Conservation (phyloP, 176 grass and related monocot genomes). For the Miscanthus lutarioriparius region DNA sequence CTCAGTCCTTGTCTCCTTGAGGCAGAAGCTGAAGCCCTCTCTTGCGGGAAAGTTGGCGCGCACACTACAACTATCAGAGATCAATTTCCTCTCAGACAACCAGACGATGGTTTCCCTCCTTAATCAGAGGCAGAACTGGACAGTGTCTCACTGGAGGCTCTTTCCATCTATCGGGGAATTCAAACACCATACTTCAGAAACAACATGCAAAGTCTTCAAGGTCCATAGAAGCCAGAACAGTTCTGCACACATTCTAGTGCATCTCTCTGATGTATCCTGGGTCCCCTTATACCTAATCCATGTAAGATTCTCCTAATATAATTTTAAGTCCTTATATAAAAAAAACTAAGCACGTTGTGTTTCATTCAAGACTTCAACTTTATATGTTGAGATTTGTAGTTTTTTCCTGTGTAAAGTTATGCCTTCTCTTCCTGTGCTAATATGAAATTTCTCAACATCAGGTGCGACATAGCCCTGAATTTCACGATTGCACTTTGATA, state of each 20-base stretch:
- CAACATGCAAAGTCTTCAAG: neutral
- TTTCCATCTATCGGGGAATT: neutral
- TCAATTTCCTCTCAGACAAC: neutral
- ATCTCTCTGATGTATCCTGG: neutral
- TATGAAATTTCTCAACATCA: slow-evolving; percentile 28
- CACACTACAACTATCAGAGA: neutral
- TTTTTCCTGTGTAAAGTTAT: neutral
- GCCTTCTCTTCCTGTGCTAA: neutral
- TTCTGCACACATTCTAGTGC: neutral
- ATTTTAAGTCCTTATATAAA: neutral
- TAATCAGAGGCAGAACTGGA: neutral
- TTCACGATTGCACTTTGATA: slow-evolving; percentile 67
- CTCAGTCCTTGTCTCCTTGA: neutral
- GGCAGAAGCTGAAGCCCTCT: neutral
- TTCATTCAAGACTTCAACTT: neutral
- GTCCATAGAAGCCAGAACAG: neutral
- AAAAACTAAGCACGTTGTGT: neutral
- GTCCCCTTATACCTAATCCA: neutral
- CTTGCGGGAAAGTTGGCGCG: neutral
- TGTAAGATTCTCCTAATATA: neutral
- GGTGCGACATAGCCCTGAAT: slow-evolving; percentile 79
- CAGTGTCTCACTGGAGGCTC: neutral
- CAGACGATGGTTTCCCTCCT: neutral
- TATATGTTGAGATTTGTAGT: neutral
- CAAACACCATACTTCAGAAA: neutral